These are phyloP conservation scores for Monilinia vaccinii-corymbosi DNA, from an alignment of 2,329 filamentous ascomycete species.

Conservation along the genomic window DNA sequence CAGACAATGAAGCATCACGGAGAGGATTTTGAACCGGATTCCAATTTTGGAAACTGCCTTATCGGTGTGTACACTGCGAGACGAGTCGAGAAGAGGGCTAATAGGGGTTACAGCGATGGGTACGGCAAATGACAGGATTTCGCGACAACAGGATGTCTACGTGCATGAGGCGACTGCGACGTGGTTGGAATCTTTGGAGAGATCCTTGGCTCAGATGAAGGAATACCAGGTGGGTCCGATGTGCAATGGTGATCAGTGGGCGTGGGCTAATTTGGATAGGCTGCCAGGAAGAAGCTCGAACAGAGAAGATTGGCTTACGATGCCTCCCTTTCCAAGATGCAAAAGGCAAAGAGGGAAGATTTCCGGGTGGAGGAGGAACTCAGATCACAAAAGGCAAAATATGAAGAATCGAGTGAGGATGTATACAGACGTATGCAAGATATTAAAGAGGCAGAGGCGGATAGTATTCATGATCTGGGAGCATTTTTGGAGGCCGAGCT, in stretches of 20 bases:
- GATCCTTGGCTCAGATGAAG: constrained; percentile 89
- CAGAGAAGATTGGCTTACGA: constrained; percentile 83
- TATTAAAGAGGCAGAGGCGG: constrained; percentile 83
- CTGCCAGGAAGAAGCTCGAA: constrained; percentile 89
- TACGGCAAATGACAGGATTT: constrained; percentile 78
- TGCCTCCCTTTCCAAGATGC: constrained; percentile 78
- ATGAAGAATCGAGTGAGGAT: constrained; percentile 90
- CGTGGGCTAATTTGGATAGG: constrained; percentile 35
- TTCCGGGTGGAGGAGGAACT: constrained; percentile 90
- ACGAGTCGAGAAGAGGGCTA: constrained; percentile 11
- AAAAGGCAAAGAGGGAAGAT: constrained; percentile 89
- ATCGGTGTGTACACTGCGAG: constrained; percentile 37
- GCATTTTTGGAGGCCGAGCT: constrained; percentile 82
- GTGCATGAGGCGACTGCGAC: constrained; percentile 66
- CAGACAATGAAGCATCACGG: constrained; percentile 81
- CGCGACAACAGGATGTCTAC: constrained; percentile 77
- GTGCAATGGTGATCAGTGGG: constrained; percentile 6
- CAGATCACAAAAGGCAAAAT: constrained; percentile 84
- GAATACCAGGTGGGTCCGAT: constrained; percentile 71
- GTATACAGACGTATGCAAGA: constrained; percentile 90
- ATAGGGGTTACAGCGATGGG: constrained; percentile 52
- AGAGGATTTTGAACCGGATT: constrained; percentile 85
- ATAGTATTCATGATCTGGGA: constrained; percentile 71
- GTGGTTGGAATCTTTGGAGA: constrained; percentile 88
- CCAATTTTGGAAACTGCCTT: constrained; percentile 83